These are phyloP conservation scores for Marchantia paleacea DNA, from an alignment of 225 moss, liverwort and hornwort species.

Conservation along the genomic window DNA sequence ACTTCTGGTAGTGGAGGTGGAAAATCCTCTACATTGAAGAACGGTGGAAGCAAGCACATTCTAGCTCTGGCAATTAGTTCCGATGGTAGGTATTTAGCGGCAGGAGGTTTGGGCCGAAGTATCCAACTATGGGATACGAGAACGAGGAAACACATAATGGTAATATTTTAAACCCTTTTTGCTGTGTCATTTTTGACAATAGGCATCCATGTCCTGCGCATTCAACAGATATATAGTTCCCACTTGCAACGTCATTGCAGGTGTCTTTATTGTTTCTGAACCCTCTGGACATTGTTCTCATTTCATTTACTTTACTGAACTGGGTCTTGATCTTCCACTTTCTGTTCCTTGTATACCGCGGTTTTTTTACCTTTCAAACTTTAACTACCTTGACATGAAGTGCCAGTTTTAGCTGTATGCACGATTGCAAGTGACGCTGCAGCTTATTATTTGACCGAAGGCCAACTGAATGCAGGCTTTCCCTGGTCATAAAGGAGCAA, in stretches of 20 bases:
- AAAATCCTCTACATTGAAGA: constrained; percentile 43
- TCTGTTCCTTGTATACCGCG: no score
- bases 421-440: no score
- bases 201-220: neutral
- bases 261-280: no score
- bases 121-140: constrained; percentile 96
- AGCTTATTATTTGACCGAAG: neutral
- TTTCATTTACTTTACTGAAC: no score
- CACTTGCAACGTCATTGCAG: no score
- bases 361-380: no score
- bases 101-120: constrained; percentile 83
- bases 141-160: constrained; percentile 84
- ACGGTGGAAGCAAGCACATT: constrained; percentile 76
- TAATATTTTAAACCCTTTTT: constrained; percentile 3
- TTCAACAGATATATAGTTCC: neutral
- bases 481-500: constrained; percentile 88
- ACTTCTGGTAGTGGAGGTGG: constrained; percentile 61
- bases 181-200: no score
- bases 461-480: constrained; percentile 54
- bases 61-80: constrained; percentile 86
- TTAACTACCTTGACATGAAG: no score
- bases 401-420: no score
- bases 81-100: constrained; percentile 86
- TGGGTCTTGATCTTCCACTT: no score
- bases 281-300: no score